These are phyloP conservation scores for Yamadazyma epiphylla DNA, from an alignment of 1,139 yeast species.

Conservation along the genomic window DNA sequence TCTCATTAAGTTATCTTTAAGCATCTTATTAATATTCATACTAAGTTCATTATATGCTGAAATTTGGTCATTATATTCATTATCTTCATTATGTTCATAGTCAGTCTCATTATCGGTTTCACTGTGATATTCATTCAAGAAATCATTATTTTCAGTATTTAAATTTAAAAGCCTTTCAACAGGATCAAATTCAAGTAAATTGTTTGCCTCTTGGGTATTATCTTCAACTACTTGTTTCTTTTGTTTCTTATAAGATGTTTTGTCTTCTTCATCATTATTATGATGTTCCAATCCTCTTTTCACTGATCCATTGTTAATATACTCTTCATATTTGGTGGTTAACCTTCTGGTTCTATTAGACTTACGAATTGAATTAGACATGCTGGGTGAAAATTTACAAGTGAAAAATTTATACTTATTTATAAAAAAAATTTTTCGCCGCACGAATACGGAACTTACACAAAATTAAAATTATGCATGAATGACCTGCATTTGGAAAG, in stretches of 20 bases:
- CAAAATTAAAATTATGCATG: no score
- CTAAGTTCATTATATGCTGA: constrained; percentile 14
- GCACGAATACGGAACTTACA: constrained; percentile 12
- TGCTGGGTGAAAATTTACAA: background rate
- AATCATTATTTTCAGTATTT: constrained; percentile 29
- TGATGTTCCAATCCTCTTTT: background rate
- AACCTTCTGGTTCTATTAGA: constrained; percentile 26
- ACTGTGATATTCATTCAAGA: constrained; percentile 14
- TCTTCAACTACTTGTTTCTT: background rate
- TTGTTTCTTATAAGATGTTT: background rate
- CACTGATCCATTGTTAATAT: background rate
- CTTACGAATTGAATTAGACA: constrained; percentile 24
- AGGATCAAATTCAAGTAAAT: constrained; percentile 28
- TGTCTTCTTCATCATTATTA: background rate
- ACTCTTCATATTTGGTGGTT: constrained; percentile 3
- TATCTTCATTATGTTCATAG: constrained; percentile 9
- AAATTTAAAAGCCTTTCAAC: constrained; percentile 42
- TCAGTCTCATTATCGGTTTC: constrained; percentile 5
- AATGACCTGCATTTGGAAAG: no score
- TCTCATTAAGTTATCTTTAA: constrained; percentile 37
- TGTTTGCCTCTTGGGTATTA: background rate
- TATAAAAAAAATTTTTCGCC: constrained; percentile 10
- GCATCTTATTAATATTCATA: constrained; percentile 35
- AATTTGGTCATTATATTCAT: constrained; percentile 10
- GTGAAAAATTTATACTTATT: background rate